Conservation (phyloP, 352 stramenopile genomes). For the Globisporangium parvum region DNA sequence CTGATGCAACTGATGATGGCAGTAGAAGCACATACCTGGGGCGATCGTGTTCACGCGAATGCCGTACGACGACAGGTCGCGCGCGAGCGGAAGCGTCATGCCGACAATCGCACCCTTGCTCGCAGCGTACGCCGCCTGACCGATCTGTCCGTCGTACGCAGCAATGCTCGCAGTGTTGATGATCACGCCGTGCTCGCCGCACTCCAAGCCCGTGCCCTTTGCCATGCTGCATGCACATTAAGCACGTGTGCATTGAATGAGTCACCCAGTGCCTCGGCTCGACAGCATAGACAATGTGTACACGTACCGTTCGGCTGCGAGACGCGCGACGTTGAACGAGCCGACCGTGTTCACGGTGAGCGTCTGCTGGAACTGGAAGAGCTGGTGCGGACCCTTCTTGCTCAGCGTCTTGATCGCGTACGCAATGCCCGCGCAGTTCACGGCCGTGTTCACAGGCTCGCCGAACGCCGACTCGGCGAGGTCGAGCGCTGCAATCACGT, state of each 20-base stretch:
- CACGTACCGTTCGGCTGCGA: slow-evolving; percentile 89
- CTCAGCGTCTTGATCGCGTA: slow-evolving; percentile 90
- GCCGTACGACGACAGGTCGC: slow-evolving; percentile 90
- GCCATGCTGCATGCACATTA: slow-evolving; percentile 58
- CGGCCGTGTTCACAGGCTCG: slow-evolving; percentile 89
- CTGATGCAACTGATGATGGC: too few relatives aligned
- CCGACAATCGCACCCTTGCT: slow-evolving; percentile 95
- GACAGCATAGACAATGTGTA: too few relatives aligned
- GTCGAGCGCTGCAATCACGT: slow-evolving; percentile 87
- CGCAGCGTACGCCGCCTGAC: slow-evolving; percentile 95
- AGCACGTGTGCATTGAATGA: neutral
- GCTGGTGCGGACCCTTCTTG: slow-evolving; percentile 89
- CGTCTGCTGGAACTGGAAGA: slow-evolving; percentile 93
- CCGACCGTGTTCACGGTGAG: slow-evolving; percentile 95
- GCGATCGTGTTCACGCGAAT: slow-evolving; percentile 98
- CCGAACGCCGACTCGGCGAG: slow-evolving; percentile 89
- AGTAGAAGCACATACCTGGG: slow-evolving; percentile 46
- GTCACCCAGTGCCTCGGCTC: too few relatives aligned
- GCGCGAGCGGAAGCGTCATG: slow-evolving; percentile 96
- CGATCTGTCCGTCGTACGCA: slow-evolving; percentile 96
- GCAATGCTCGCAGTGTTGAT: slow-evolving; percentile 98
- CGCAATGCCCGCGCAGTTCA: slow-evolving; percentile 96
- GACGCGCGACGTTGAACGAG: slow-evolving; percentile 96
- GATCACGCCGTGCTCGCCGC: slow-evolving; percentile 93
- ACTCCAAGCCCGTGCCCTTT: slow-evolving; percentile 52